Percentiles rank a stretch among this genome's conserved stretches.
Evolutionary conservation across 768 basidiomycete genomes (phyloP).

Genomic region (Tremella fuciformis): DNA sequence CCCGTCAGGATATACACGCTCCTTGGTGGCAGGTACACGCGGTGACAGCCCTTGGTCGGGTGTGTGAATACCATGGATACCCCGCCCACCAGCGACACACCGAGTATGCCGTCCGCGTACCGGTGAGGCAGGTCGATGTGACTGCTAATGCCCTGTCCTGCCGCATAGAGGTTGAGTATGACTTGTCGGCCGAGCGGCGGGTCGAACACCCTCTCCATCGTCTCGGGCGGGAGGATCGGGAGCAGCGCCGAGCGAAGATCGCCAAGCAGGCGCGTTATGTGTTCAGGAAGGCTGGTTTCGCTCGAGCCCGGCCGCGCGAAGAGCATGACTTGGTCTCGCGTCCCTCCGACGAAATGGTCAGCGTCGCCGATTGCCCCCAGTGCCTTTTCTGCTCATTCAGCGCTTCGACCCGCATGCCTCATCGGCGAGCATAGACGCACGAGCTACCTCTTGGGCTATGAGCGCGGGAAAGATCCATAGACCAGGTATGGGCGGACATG

Average conservation of each 20-base stretch:
- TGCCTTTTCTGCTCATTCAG: conserved; percentile 3
- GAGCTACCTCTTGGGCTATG: conserved; percentile 22
- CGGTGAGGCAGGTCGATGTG: conserved; percentile 82
- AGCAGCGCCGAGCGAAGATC: conserved; percentile 36
- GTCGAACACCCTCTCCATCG: conserved; percentile 54
- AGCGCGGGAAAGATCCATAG: conserved; percentile 37
- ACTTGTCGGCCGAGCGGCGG: conserved; percentile 65
- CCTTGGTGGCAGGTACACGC: conserved; percentile 68
- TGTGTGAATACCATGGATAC: conserved; percentile 53
- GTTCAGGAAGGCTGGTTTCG: conserved; percentile 55
- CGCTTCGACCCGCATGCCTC: too few relatives aligned
- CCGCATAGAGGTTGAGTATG: conserved; percentile 83
- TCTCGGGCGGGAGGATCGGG: conserved; percentile 58
- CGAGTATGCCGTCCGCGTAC: conserved; percentile 86
- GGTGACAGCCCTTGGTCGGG: conserved; percentile 25
- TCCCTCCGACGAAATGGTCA: conserved; percentile 45
- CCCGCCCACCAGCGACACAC: conserved; percentile 74
- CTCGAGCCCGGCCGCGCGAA: conserved; percentile 59
- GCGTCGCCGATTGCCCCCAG: conserved; percentile 24
- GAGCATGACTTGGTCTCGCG: conserved; percentile 79
- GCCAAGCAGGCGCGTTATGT: neutral
- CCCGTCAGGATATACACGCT: conserved; percentile 74
- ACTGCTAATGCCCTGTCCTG: conserved; percentile 82
- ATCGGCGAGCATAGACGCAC: conserved; percentile 24
- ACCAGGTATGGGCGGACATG: conserved; percentile 38